Percentiles rank a stretch among this genome's conserved stretches.
Conservation (phyloP, 2,329 filamentous ascomycete species). For the Neurospora crassa region DNA sequence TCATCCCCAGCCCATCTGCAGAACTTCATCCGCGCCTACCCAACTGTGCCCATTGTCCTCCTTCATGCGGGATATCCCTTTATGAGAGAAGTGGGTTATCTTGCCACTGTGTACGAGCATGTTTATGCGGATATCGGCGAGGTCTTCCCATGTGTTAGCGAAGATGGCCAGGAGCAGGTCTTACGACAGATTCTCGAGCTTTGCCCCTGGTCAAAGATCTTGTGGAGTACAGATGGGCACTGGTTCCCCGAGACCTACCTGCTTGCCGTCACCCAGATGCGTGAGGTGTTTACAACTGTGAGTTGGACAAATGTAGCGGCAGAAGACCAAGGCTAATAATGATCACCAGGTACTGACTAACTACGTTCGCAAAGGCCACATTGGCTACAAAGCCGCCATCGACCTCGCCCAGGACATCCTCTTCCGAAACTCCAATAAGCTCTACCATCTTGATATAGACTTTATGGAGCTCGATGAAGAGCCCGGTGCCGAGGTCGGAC, state of each 20-base stretch:
- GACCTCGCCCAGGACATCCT: constrained; percentile 57
- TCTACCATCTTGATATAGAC: constrained; percentile 54
- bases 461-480: constrained; percentile 25
- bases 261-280: constrained; percentile 61
- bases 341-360: constrained; percentile 49
- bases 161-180: constrained; percentile 63
- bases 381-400: constrained; percentile 53
- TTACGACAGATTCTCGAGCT: constrained; percentile 66
- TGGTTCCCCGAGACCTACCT: constrained; percentile 71
- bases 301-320: constrained; percentile 10
- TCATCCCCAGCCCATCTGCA: constrained; percentile 71
- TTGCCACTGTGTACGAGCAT: constrained; percentile 68
- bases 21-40: constrained; percentile 58
- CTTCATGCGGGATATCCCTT: constrained; percentile 78
- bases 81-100: constrained; percentile 66
- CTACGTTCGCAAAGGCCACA: constrained; percentile 53
- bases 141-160: constrained; percentile 69
- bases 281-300: constrained; percentile 60
- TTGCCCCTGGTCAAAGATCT: constrained; percentile 62
- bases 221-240: constrained; percentile 76
- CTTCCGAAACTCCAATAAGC: constrained; percentile 66
- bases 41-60: constrained; percentile 63
- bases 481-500: constrained; percentile 10
- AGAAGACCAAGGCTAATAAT: not conserved
- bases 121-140: constrained; percentile 77